These are phyloP conservation scores for Abrus precatorius DNA, from an alignment of 306 rosid genomes.

Conservation along the genomic window DNA sequence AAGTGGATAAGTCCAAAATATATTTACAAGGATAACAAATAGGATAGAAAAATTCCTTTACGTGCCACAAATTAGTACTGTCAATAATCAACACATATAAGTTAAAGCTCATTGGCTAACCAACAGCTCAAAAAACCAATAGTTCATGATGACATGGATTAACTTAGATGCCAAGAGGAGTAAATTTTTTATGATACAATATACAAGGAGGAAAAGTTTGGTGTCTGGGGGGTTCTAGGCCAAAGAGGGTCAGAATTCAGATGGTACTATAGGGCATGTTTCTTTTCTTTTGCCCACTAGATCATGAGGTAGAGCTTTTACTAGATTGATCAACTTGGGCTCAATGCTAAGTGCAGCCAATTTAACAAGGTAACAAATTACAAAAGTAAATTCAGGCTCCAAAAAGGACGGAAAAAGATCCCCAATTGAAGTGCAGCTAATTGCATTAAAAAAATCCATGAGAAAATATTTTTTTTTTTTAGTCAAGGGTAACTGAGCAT, in stretches of 20 bases:
- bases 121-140: constrained; percentile 7
- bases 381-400: constrained; percentile 1
- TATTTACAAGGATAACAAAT: not conserved
- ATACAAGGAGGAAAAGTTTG: not conserved
- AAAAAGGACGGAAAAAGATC: not conserved
- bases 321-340: not conserved
- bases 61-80: constrained; percentile 7
- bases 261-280: not conserved
- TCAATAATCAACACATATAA: not conserved
- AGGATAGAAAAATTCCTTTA: not conserved
- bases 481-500: no score
- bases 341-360: not conserved
- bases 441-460: no score
- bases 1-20: constrained; percentile 30
- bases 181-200: not conserved
- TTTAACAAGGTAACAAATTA: not conserved
- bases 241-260: not conserved
- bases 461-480: no score
- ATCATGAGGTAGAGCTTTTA: not conserved
- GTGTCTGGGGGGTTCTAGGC: not conserved
- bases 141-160: constrained; percentile 24
- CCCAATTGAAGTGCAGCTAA: not conserved
- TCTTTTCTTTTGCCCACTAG: not conserved
- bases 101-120: constrained; percentile 41
- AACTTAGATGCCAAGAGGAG: not conserved